These are phyloP conservation scores for Elsinoe necatrix DNA, from an alignment of 2,329 filamentous ascomycete genomes.

Conservation along the genomic window DNA sequence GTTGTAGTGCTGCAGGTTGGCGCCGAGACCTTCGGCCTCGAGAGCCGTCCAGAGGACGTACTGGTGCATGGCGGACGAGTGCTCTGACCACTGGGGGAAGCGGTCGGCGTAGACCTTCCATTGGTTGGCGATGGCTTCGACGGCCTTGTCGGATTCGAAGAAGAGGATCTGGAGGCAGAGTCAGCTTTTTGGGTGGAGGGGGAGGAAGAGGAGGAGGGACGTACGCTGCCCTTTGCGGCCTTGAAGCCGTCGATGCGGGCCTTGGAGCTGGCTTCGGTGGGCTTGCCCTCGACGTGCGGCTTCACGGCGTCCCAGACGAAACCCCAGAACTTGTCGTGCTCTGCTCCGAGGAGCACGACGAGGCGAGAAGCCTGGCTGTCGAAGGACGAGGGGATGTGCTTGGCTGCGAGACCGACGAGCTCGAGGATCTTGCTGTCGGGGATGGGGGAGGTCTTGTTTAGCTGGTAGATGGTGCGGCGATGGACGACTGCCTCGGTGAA, in stretches of 20 bases:
- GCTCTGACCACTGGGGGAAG: conserved; percentile 68
- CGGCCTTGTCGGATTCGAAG: conserved; percentile 66
- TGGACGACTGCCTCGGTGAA: conserved; percentile 50
- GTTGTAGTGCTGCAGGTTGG: conserved; percentile 92
- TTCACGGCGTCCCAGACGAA: conserved; percentile 57
- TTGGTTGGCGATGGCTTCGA: conserved; percentile 58
- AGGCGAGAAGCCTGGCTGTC: conserved; percentile 78
- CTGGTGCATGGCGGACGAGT: conserved; percentile 77
- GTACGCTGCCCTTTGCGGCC: conserved; percentile 65
- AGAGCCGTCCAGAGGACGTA: conserved; percentile 72
- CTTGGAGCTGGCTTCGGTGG: conserved; percentile 50
- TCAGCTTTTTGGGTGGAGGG: neutral
- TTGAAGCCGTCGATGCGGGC: conserved; percentile 53
- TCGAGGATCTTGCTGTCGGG: conserved; percentile 52
- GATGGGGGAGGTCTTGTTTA: conserved; percentile 51
- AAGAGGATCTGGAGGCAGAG: conserved; percentile 52
- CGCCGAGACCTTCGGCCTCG: conserved; percentile 73
- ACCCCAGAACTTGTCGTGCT: conserved; percentile 86
- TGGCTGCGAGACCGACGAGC: conserved; percentile 52
- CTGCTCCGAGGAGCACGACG: conserved; percentile 67
- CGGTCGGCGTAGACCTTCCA: conserved; percentile 68
- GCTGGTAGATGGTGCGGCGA: conserved; percentile 51
- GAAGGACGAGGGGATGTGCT: conserved; percentile 70
- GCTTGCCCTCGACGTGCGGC: conserved; percentile 55
- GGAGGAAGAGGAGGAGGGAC: conserved; percentile 25